These are phyloP conservation scores for Talaromyces sp. DNA, from an alignment of 2,329 filamentous ascomycete genomes.

Conservation along the genomic window DNA sequence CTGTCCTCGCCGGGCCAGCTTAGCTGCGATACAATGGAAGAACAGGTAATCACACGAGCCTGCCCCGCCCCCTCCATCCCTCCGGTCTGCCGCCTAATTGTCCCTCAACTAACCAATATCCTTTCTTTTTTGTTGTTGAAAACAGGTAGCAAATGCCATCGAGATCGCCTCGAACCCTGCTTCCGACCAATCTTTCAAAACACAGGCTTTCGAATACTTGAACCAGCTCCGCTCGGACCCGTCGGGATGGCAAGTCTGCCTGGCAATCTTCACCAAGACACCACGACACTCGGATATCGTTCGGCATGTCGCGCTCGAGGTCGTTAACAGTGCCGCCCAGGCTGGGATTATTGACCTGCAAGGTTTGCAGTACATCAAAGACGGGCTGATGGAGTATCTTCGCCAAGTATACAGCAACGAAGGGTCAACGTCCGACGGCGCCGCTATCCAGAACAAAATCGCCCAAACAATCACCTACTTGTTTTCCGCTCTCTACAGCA, in stretches of 20 bases:
- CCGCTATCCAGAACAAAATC: conserved; percentile 89
- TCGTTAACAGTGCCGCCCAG: conserved; percentile 88
- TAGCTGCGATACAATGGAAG: conserved; percentile 38
- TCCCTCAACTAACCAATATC: not conserved
- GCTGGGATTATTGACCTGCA: conserved; percentile 68
- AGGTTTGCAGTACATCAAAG: conserved; percentile 70
- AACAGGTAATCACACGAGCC: conserved; percentile 30
- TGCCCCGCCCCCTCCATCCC: conserved; percentile 17
- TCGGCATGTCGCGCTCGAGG: conserved; percentile 82
- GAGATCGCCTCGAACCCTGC: conserved; percentile 83
- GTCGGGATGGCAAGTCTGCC: conserved; percentile 85
- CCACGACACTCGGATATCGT: conserved; percentile 76
- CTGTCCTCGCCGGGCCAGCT: conserved; percentile 24
- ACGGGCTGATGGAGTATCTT: conserved; percentile 76
- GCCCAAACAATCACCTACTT: conserved; percentile 93
- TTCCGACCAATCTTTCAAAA: conserved; percentile 69
- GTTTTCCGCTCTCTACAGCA: conserved; percentile 79
- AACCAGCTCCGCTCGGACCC: conserved; percentile 74
- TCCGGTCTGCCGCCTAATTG: conserved; percentile 14
- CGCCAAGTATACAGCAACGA: conserved; percentile 65
- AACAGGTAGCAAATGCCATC: conserved; percentile 87
- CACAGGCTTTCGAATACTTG: conserved; percentile 62
- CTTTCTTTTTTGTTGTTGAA: not conserved
- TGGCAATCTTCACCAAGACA: conserved; percentile 74
- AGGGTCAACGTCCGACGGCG: conserved; percentile 58